Conservation (phyloP, 768 basidiomycete species). For the Exidia glandulosa region DNA sequence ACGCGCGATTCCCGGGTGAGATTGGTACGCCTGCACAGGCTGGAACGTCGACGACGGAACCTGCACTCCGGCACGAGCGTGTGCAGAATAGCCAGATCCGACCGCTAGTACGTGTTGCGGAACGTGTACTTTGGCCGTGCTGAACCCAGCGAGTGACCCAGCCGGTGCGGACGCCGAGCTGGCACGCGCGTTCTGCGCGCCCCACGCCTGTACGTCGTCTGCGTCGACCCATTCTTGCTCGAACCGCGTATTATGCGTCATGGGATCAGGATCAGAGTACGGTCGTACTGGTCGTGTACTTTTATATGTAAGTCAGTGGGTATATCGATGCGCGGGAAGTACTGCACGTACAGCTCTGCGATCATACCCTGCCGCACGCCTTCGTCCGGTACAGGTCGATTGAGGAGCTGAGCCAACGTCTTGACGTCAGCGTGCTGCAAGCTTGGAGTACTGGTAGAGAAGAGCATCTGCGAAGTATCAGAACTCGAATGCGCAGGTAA, state of each 20-base stretch:
- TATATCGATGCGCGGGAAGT: not conserved
- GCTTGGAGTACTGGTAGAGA: constrained; percentile 32
- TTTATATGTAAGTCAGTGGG: not conserved
- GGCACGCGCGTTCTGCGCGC: not conserved
- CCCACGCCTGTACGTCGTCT: not conserved
- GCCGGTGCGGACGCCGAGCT: too few relatives aligned
- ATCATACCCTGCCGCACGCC: constrained; percentile 30
- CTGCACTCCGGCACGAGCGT: too few relatives aligned
- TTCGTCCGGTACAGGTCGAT: constrained; percentile 33
- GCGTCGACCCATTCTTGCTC: not conserved
- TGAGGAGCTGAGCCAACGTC: constrained; percentile 45
- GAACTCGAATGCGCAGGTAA: constrained; percentile 9
- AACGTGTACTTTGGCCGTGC: too few relatives aligned
- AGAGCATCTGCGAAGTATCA: constrained; percentile 21
- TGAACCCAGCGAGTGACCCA: too few relatives aligned
- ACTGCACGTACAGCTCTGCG: constrained; percentile 37
- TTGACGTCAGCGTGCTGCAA: constrained; percentile 33
- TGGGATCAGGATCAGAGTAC: not conserved
- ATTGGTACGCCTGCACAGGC: too few relatives aligned
- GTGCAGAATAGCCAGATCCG: too few relatives aligned
- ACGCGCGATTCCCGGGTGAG: too few relatives aligned
- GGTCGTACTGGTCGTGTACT: constrained; percentile 6
- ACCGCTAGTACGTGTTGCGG: too few relatives aligned
- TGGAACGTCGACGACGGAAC: too few relatives aligned
- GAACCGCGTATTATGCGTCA: not conserved